phyloP scores from a whole-genome alignment of 257 asterid species.

The Ballota nigra region DNA sequence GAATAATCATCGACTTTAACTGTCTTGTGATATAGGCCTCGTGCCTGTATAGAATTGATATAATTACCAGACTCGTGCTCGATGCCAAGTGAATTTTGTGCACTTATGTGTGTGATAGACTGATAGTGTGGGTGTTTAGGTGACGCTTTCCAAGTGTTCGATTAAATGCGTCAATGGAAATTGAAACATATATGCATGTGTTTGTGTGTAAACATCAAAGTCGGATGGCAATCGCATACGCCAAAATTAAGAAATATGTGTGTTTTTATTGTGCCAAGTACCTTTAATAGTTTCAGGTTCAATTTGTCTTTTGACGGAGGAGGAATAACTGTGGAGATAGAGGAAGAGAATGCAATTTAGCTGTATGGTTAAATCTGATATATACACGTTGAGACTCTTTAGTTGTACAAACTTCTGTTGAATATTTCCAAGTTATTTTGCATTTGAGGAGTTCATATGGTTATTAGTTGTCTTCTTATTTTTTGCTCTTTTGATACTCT shows the following conservation, averaged over 20 bases:
- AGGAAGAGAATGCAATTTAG: background rate
- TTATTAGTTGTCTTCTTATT: background rate
- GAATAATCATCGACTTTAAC: background rate
- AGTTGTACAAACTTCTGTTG: background rate
- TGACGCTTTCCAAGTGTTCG: background rate
- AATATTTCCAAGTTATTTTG: background rate
- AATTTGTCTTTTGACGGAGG: background rate
- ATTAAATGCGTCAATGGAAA: background rate
- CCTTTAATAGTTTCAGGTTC: slow-evolving; percentile 3
- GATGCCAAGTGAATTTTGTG: no score
- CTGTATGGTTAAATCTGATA: background rate
- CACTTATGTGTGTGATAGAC: background rate
- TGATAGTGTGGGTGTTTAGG: background rate
- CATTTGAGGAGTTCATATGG: background rate
- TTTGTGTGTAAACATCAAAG: slow-evolving; percentile 18
- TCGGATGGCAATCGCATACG: slow-evolving; percentile 84
- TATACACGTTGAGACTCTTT: background rate
- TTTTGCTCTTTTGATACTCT: no score
- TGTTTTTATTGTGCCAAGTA: background rate
- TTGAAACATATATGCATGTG: background rate
- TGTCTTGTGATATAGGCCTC: background rate
- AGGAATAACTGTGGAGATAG: background rate
- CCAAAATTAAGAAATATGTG: slow-evolving; percentile 46
- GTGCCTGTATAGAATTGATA: background rate
- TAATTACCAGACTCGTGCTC: background rate